These are phyloP conservation scores for Stephania cephalantha DNA, from an alignment of 164 flowering plant genomes.

Conservation along the genomic window DNA sequence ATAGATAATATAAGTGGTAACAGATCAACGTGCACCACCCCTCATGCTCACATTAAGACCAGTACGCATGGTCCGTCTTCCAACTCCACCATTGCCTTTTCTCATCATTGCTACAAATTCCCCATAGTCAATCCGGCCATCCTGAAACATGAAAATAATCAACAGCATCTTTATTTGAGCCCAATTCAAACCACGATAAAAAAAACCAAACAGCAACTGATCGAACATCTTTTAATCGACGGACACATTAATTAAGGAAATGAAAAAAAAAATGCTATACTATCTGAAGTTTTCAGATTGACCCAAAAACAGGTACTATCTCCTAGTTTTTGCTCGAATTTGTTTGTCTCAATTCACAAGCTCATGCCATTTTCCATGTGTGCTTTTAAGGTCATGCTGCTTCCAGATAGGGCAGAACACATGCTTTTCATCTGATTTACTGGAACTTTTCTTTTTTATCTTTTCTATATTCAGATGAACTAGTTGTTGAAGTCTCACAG, in stretches of 20 bases:
- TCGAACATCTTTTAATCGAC: background rate
- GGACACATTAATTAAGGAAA: background rate
- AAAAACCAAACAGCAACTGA: background rate
- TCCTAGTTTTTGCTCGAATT: no score
- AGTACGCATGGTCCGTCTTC: slow-evolving; percentile 87
- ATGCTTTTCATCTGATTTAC: no score
- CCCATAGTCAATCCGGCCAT: slow-evolving; percentile 89
- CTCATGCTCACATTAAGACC: slow-evolving; percentile 83
- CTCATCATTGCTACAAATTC: slow-evolving; percentile 98
- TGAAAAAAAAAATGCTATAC: no score
- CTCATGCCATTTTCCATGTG: no score
- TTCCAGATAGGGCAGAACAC: no score
- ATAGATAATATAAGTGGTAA: slow-evolving; percentile 12
- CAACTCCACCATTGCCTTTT: slow-evolving; percentile 84
- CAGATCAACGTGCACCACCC: slow-evolving; percentile 44
- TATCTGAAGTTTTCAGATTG: no score
- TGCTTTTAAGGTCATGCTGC: no score
- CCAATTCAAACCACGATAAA: slow-evolving; percentile 1
- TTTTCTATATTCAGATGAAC: no score
- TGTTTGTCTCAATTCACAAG: no score
- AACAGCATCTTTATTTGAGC: background rate
- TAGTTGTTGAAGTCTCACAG: no score
- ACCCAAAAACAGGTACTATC: no score
- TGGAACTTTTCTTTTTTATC: no score
- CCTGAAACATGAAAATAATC: slow-evolving; percentile 35